phyloP scores from a whole-genome alignment of 2,329 filamentous ascomycete genomes.

The Colletotrichum chlorophyti region DNA sequence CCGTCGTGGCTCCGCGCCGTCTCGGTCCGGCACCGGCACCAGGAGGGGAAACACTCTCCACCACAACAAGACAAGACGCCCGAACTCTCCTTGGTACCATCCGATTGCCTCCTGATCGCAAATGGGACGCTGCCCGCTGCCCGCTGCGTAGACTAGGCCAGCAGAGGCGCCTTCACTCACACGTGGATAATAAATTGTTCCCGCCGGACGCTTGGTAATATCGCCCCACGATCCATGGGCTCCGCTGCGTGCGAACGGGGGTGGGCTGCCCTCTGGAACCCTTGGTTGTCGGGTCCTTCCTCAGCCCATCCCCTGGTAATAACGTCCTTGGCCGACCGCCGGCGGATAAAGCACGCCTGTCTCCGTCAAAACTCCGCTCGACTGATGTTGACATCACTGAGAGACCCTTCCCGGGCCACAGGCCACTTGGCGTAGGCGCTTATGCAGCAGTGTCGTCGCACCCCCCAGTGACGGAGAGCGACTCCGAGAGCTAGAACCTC shows the following conservation, averaged over 20 bases:
- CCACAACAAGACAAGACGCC: neutral
- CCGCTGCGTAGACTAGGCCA: neutral
- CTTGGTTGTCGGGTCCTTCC: no score
- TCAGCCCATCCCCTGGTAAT: neutral
- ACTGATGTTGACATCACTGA: conserved; percentile 26
- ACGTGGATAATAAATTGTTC: conserved; percentile 22
- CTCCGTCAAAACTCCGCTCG: conserved; percentile 16
- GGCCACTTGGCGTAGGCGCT: conserved; percentile 15
- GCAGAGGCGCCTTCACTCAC: conserved; percentile 4
- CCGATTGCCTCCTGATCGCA: neutral
- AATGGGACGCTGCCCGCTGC: neutral
- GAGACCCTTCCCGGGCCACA: conserved; percentile 8
- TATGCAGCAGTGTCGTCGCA: conserved; percentile 13
- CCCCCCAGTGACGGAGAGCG: conserved; percentile 13
- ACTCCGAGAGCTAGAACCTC: conserved; percentile 19
- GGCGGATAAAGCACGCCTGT: conserved; percentile 13
- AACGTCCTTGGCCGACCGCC: neutral
- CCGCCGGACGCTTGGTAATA: conserved; percentile 15
- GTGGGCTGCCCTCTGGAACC: neutral
- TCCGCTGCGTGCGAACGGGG: conserved; percentile 6
- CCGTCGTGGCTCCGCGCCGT: neutral
- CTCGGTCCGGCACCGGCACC: conserved; percentile 13
- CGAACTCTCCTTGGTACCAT: neutral
- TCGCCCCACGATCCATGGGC: conserved; percentile 13
- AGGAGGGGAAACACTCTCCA: neutral